These are phyloP conservation scores for Ichthyophthirius multifiliis DNA, from an alignment of 169 alveolate species.

Conservation along the genomic window DNA sequence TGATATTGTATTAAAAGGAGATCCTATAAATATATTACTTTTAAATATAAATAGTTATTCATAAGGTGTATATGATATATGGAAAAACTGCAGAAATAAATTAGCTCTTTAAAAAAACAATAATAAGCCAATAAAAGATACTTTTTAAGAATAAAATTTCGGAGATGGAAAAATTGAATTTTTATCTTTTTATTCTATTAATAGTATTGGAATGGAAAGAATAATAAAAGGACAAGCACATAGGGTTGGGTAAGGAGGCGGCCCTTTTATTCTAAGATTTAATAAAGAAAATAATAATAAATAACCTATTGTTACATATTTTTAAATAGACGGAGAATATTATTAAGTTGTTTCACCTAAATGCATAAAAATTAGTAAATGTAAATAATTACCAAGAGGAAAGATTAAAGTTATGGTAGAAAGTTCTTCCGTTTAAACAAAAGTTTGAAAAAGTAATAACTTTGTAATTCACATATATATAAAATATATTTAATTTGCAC, in stretches of 20 bases:
- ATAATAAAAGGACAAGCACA: conserved; percentile 20
- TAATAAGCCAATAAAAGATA: background rate
- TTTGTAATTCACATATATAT: too few species aligned
- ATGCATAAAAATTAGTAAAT: background rate
- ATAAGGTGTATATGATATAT: conserved; percentile 22
- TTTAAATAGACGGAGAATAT: conserved; percentile 40
- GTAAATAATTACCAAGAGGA: conserved; percentile 22
- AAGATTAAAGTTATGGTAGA: conserved; percentile 25
- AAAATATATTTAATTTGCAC: too few species aligned
- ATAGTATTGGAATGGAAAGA: conserved; percentile 19
- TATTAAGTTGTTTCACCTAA: conserved; percentile 8
- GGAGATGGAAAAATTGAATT: conserved; percentile 40
- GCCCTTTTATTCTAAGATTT: conserved; percentile 17
- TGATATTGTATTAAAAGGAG: conserved; percentile 1
- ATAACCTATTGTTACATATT: conserved; percentile 13
- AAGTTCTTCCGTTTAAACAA: background rate
- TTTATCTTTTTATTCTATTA: conserved; percentile 24
- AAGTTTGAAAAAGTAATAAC: background rate
- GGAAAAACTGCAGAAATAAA: conserved; percentile 22
- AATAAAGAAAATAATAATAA: background rate
- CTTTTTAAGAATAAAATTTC: conserved; percentile 4
- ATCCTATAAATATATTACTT: conserved; percentile 15
- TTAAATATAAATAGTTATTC: conserved; percentile 27
- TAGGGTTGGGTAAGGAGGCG: conserved; percentile 11
- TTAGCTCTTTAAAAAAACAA: background rate